Conservation (phyloP, 176 grass and related monocot genomes). For the Hsuehochloa calcarea region DNA sequence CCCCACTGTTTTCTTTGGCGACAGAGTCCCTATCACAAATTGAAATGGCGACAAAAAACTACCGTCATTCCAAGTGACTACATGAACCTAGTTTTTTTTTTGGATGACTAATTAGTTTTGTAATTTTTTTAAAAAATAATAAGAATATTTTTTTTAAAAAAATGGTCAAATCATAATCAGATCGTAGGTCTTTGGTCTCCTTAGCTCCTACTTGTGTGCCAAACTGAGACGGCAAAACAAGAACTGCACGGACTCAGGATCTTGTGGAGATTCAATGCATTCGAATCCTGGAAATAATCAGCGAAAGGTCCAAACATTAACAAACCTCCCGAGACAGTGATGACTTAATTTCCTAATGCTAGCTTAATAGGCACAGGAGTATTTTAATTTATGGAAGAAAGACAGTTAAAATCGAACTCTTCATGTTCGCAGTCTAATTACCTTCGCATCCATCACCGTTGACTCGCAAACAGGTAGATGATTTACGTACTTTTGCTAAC, state of each 20-base stretch:
- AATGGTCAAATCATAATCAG: neutral
- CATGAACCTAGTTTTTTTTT: too few relatives aligned
- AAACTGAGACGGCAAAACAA: slow-evolving; percentile 1
- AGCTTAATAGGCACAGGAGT: neutral
- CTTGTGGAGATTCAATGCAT: slow-evolving; percentile 19
- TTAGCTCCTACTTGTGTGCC: slow-evolving; percentile 24
- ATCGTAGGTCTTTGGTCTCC: neutral
- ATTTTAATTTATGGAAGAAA: neutral
- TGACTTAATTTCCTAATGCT: neutral
- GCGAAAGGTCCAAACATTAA: neutral
- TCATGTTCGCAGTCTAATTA: neutral
- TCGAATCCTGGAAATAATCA: neutral
- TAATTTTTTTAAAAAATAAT: too few relatives aligned
- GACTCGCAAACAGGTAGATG: neutral
- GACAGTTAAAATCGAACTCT: neutral
- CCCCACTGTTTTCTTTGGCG: too few relatives aligned
- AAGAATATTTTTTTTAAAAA: too few relatives aligned
- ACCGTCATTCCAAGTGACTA: too few relatives aligned
- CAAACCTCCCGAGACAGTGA: neutral
- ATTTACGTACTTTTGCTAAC: neutral
- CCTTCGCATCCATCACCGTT: neutral
- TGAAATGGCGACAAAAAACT: too few relatives aligned
- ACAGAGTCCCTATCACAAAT: too few relatives aligned
- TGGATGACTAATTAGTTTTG: too few relatives aligned
- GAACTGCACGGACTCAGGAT: neutral